These are phyloP conservation scores for Zelonia costaricensis DNA, from an alignment of 208 protist genomes.

Conservation along the genomic window DNA sequence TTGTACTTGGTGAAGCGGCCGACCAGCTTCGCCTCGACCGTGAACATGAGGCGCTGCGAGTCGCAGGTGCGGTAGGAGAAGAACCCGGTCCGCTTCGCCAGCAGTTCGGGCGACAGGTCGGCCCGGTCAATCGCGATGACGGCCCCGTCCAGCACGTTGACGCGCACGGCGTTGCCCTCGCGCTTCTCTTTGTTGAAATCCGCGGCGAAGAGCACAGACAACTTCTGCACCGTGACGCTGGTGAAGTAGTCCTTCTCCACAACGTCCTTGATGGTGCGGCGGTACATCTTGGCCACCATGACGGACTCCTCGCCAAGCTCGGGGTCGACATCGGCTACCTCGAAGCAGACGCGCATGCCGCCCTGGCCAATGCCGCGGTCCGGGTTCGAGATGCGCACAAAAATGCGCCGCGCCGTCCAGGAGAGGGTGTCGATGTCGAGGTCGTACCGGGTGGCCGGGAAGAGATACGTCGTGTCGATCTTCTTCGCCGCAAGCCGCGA, in stretches of 20 bases:
- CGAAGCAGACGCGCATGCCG: conserved; percentile 78
- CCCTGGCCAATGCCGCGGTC: conserved; percentile 47
- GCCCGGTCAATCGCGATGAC: conserved; percentile 45
- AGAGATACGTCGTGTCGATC: conserved; percentile 32
- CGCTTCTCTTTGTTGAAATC: conserved; percentile 52
- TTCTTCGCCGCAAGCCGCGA: conserved; percentile 5
- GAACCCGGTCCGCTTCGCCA: conserved; percentile 43
- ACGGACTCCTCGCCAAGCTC: conserved; percentile 33
- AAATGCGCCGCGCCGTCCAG: conserved; percentile 35
- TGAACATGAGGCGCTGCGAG: conserved; percentile 57
- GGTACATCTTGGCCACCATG: conserved; percentile 78
- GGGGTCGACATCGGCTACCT: conserved; percentile 62
- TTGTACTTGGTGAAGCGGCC: conserved; percentile 85
- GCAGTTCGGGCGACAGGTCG: conserved; percentile 43
- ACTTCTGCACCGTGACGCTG: conserved; percentile 60
- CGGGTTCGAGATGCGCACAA: conserved; percentile 49
- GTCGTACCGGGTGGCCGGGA: conserved; percentile 53
- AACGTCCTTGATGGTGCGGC: conserved; percentile 52
- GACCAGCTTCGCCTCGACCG: conserved; percentile 62
- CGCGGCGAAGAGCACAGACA: conserved; percentile 52
- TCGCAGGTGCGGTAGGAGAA: conserved; percentile 69
- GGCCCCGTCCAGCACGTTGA: conserved; percentile 33
- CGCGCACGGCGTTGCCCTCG: conserved; percentile 28
- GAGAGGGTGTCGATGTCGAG: conserved; percentile 38
- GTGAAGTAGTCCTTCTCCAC: conserved; percentile 81